These are phyloP conservation scores for Pseudogymnoascus sp. DNA, from an alignment of 2,329 filamentous ascomycete species.

Conservation along the genomic window DNA sequence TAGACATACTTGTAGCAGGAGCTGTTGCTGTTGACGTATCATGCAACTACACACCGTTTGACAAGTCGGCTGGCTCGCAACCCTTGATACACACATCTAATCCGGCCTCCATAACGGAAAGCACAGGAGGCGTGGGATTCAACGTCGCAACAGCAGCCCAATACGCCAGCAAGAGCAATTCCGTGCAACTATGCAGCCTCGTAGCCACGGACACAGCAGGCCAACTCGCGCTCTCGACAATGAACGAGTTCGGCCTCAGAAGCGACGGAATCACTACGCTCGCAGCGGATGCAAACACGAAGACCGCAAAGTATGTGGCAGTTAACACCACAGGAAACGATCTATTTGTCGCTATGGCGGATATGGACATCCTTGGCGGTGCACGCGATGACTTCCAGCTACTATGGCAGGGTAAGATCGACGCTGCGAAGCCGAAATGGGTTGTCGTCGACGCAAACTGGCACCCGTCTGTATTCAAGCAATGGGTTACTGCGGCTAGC, in stretches of 20 bases:
- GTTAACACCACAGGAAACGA: conserved; percentile 79
- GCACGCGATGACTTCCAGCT: conserved; percentile 44
- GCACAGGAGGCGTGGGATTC: conserved; percentile 82
- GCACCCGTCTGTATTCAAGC: conserved; percentile 54
- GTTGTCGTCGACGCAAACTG: conserved; percentile 86
- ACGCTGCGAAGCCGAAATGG: conserved; percentile 57
- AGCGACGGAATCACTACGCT: conserved; percentile 45
- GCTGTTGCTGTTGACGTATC: conserved; percentile 80
- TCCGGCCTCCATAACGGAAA: conserved; percentile 63
- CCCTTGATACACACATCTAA: conserved; percentile 32
- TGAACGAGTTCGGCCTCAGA: conserved; percentile 57
- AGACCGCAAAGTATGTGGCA: conserved; percentile 86
- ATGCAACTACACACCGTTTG: conserved; percentile 57
- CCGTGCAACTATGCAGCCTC: conserved; percentile 68
- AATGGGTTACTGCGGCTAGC: conserved; percentile 59
- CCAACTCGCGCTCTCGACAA: conserved; percentile 57
- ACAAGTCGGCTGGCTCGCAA: conserved; percentile 18
- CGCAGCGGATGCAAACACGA: conserved; percentile 33
- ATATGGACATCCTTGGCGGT: conserved; percentile 56
- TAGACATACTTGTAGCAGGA: conserved; percentile 80
- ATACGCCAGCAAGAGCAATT: conserved; percentile 49
- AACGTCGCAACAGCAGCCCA: conserved; percentile 85
- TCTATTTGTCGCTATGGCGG: conserved; percentile 87
- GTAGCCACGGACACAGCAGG: conserved; percentile 76
- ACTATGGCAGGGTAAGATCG: conserved; percentile 54